These are phyloP conservation scores for Achaetomium macrosporum DNA, from an alignment of 2,329 filamentous ascomycete species.

Conservation along the genomic window DNA sequence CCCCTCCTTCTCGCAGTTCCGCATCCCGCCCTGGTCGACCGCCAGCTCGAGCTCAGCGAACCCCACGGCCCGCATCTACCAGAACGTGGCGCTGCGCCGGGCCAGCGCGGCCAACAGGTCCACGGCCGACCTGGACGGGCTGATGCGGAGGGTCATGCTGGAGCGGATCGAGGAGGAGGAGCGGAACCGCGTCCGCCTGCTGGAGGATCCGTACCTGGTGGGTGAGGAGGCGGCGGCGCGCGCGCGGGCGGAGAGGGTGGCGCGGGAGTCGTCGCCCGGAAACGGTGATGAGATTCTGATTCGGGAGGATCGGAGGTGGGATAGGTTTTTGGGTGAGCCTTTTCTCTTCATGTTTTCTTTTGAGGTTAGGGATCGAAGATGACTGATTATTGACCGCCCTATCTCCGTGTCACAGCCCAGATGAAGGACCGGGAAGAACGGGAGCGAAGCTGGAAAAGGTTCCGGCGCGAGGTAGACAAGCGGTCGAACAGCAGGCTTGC, in stretches of 20 bases:
- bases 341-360: background rate
- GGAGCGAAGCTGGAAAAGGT: slow-evolving; percentile 40
- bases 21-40: slow-evolving; percentile 54
- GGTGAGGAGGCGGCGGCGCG: slow-evolving; percentile 57
- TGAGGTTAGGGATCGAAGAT: background rate
- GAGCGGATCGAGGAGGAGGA: slow-evolving; percentile 35
- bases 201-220: slow-evolving; percentile 63
- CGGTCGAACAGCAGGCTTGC: slow-evolving; percentile 13
- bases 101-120: slow-evolving; percentile 39
- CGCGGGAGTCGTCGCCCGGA: slow-evolving; percentile 49
- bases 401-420: slow-evolving; percentile 35
- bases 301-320: slow-evolving; percentile 54
- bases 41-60: slow-evolving; percentile 45
- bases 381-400: background rate
- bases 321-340: slow-evolving; percentile 52
- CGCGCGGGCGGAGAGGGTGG: slow-evolving; percentile 51
- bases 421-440: slow-evolving; percentile 47
- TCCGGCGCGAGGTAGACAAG: slow-evolving; percentile 17
- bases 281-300: slow-evolving; percentile 49
- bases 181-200: slow-evolving; percentile 37
- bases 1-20: slow-evolving; percentile 47
- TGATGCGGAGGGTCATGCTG: slow-evolving; percentile 30
- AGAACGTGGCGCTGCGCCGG: slow-evolving; percentile 59
- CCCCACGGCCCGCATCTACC: slow-evolving; percentile 55
- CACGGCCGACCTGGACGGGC: slow-evolving; percentile 23